phyloP scores from a whole-genome alignment of 441 rosid species.

The Populus tomentosa region DNA sequence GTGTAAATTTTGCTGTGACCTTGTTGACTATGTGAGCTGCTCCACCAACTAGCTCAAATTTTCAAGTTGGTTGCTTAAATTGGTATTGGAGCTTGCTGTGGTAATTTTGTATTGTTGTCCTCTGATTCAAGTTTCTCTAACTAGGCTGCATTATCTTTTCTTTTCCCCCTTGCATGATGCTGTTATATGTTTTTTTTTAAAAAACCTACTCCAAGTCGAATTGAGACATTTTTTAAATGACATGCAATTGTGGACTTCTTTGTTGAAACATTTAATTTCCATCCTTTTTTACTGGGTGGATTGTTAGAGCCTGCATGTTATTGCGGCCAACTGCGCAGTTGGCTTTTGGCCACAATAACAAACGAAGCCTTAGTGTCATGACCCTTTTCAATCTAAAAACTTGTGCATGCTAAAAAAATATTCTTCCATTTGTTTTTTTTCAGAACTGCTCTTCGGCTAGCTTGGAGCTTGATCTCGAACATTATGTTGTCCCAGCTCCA shows the following conservation, averaged over 20 bases:
- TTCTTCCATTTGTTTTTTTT: background rate
- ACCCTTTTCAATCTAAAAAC: background rate
- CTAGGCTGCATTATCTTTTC: background rate
- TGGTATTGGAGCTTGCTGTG: background rate
- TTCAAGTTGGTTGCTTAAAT: background rate
- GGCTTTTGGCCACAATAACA: no score
- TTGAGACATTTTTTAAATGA: background rate
- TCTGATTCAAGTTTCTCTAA: background rate
- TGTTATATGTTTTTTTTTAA: background rate
- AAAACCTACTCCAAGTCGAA: background rate
- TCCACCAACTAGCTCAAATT: background rate
- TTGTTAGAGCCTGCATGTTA: background rate
- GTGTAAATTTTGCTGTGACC: background rate
- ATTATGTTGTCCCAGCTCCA: conserved; percentile 94
- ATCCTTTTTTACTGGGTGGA: background rate
- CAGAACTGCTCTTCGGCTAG: conserved; percentile 69
- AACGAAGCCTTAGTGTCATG: background rate
- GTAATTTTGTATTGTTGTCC: background rate
- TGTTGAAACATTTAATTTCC: background rate
- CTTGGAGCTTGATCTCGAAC: conserved; percentile 98
- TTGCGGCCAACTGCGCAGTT: no score
- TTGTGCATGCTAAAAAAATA: background rate
- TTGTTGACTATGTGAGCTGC: no score
- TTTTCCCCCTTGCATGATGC: background rate
- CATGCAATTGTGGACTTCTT: background rate